These are phyloP conservation scores for Rhodotorula taiwanensis DNA, from an alignment of 768 basidiomycete species.

Conservation along the genomic window DNA sequence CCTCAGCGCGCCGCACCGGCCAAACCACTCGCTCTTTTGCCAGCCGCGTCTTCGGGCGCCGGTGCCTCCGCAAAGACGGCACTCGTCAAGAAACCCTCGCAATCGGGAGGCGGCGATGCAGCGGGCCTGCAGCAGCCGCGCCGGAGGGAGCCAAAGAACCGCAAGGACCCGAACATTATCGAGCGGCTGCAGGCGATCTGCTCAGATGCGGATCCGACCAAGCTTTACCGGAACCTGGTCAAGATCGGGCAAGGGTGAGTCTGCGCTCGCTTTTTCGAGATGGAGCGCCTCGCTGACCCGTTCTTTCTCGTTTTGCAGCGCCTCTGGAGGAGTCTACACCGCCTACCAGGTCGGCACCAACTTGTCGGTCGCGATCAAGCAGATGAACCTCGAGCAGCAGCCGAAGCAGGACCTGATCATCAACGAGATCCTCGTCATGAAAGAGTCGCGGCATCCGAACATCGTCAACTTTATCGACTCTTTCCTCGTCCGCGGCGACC, in stretches of 20 bases:
- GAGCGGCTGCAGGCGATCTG: slow-evolving; percentile 87
- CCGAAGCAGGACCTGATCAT: slow-evolving; percentile 99
- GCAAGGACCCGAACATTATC: slow-evolving; percentile 76
- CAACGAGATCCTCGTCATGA: slow-evolving; percentile 99
- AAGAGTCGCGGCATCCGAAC: slow-evolving; percentile 75
- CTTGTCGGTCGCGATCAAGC: slow-evolving; percentile 92
- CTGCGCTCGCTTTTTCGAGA: not conserved
- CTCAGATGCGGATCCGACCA: slow-evolving; percentile 93
- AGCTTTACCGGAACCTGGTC: slow-evolving; percentile 79
- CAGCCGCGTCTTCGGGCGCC: not conserved
- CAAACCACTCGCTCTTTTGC: slow-evolving; percentile 15
- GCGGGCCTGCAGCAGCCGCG: slow-evolving; percentile 51
- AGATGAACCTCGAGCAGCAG: slow-evolving; percentile 99
- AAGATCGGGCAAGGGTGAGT: slow-evolving; percentile 97
- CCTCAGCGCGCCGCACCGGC: slow-evolving; percentile 42
- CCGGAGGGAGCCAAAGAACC: slow-evolving; percentile 74
- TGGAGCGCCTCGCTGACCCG: slow-evolving; percentile 21
- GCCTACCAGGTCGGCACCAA: slow-evolving; percentile 96
- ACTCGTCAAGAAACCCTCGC: slow-evolving; percentile 17
- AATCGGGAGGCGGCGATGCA: not conserved
- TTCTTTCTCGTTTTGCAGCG: slow-evolving; percentile 58
- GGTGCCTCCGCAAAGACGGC: not conserved
- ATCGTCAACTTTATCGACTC: slow-evolving; percentile 99
- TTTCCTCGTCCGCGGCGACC: slow-evolving; percentile 92
- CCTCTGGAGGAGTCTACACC: slow-evolving; percentile 95